phyloP scores from a whole-genome alignment of 1,284 basidiomycete genomes.

The Leccinum huronense region DNA sequence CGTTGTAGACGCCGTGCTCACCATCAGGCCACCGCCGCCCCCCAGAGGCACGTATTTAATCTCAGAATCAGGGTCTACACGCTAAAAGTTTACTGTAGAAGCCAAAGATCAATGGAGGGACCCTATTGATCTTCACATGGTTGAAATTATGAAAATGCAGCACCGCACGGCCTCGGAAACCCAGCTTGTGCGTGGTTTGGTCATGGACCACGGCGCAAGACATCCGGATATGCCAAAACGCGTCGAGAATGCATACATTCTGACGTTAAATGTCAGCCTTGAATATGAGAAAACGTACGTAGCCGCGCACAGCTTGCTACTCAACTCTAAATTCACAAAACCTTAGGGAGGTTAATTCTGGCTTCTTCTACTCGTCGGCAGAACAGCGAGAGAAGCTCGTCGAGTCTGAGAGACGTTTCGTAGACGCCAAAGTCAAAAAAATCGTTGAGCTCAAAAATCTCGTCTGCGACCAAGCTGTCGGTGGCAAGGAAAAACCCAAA shows the following conservation, averaged over 20 bases:
- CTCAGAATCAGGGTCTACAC: slow-evolving; percentile 20
- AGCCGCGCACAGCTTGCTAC: slow-evolving; percentile 15
- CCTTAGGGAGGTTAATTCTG: slow-evolving; percentile 94
- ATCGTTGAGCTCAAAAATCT: slow-evolving; percentile 96
- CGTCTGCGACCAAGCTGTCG: slow-evolving; percentile 91
- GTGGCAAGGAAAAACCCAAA: slow-evolving; percentile 76
- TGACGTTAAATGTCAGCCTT: slow-evolving; percentile 96
- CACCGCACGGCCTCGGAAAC: slow-evolving; percentile 98
- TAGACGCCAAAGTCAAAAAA: slow-evolving; percentile 94
- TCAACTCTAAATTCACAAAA: slow-evolving; percentile 25
- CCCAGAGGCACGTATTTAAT: slow-evolving; percentile 48
- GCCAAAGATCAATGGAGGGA: slow-evolving; percentile 68
- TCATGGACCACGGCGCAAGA: slow-evolving; percentile 93
- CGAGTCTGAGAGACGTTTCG: slow-evolving; percentile 93
- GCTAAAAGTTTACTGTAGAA: slow-evolving; percentile 41
- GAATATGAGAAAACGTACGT: slow-evolving; percentile 99
- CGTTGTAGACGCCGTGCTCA: slow-evolving; percentile 93
- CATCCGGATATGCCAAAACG: slow-evolving; percentile 99
- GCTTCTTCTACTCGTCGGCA: slow-evolving; percentile 99
- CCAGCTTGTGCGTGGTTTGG: slow-evolving; percentile 93
- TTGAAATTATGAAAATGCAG: slow-evolving; percentile 99
- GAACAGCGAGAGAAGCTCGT: slow-evolving; percentile 99
- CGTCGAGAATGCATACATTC: slow-evolving; percentile 93
- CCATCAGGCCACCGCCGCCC: slow-evolving; percentile 76
- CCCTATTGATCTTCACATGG: slow-evolving; percentile 98